Conservation (phyloP, 1,139 yeast genomes). For the Yamadazyma diddensiae region DNA sequence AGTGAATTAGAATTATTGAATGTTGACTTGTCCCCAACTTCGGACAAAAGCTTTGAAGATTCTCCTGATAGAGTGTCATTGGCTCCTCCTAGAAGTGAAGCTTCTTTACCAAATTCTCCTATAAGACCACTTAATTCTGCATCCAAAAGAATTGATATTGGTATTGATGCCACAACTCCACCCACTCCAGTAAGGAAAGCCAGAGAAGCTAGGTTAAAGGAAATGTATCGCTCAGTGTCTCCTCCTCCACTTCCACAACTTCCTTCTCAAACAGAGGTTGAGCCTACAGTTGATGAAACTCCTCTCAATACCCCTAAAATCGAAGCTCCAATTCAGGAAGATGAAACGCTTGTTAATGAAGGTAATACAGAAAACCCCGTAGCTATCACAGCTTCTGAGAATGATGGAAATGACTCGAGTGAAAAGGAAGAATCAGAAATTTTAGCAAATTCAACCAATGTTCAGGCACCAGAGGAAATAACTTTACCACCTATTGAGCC, state of each 20-base stretch:
- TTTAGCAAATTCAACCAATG: slow-evolving; percentile 44
- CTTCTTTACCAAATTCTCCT: slow-evolving; percentile 11
- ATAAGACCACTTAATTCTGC: slow-evolving; percentile 5
- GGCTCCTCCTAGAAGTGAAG: slow-evolving; percentile 22
- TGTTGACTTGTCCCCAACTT: slow-evolving; percentile 16
- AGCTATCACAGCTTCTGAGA: background rate
- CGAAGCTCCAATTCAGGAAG: slow-evolving; percentile 2
- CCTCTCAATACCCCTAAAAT: slow-evolving; percentile 1
- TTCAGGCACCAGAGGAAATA: slow-evolving; percentile 38
- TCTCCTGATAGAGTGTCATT: slow-evolving; percentile 20
- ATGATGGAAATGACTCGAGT: background rate
- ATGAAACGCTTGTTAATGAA: slow-evolving; percentile 5
- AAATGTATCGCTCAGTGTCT: slow-evolving; percentile 7
- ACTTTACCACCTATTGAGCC: slow-evolving; percentile 39
- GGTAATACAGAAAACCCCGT: background rate
- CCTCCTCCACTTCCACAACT: slow-evolving; percentile 2
- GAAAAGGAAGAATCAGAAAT: slow-evolving; percentile 12
- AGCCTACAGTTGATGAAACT: slow-evolving; percentile 4
- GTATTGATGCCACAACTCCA: slow-evolving; percentile 18
- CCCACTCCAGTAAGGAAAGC: slow-evolving; percentile 16
- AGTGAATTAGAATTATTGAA: slow-evolving; percentile 9
- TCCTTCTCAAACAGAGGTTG: slow-evolving; percentile 1
- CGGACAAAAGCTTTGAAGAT: slow-evolving; percentile 18
- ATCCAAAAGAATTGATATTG: slow-evolving; percentile 15
- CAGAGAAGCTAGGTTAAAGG: slow-evolving; percentile 10